Evolutionary conservation across 2,329 filamentous ascomycete genomes (phyloP).

Genomic region (Alternaria triticina): DNA sequence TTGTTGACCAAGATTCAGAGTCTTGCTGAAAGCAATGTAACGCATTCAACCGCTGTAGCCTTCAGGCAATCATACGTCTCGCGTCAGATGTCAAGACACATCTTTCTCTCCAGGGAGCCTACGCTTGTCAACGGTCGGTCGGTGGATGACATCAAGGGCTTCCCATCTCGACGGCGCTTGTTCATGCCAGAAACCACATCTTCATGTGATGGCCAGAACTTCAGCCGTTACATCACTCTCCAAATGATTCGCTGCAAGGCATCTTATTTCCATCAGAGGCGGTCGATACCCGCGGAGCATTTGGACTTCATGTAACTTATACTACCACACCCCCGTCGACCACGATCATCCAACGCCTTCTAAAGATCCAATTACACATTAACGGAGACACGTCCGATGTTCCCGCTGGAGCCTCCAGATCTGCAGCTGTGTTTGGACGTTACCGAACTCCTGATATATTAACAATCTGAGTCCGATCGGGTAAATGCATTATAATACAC

Average conservation of each 20-base stretch:
- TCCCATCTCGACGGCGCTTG: neutral
- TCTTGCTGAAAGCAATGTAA: neutral
- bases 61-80: neutral
- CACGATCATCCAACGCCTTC: neutral
- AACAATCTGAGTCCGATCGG: slow-evolving; percentile 23
- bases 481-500: slow-evolving; percentile 26
- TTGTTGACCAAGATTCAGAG: neutral
- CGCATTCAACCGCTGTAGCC: neutral
- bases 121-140: neutral
- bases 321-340: neutral
- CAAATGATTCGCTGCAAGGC: too few species aligned
- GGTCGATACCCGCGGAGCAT: too few species aligned
- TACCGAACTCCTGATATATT: slow-evolving; percentile 11
- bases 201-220: too few species aligned
- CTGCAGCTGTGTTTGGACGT: slow-evolving; percentile 2
- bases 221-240: too few species aligned
- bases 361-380: neutral
- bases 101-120: neutral
- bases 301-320: neutral
- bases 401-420: slow-evolving; percentile 2
- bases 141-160: neutral
- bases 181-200: too few species aligned
- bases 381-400: slow-evolving; percentile 12
- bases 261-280: too few species aligned
- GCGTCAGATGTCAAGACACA: neutral